A percentile compares a stretch with the other conserved stretches of the same genome.
Conservation (phyloP, 2,329 filamentous ascomycete species). For the Ceratocystiopsis brevicomis region DNA sequence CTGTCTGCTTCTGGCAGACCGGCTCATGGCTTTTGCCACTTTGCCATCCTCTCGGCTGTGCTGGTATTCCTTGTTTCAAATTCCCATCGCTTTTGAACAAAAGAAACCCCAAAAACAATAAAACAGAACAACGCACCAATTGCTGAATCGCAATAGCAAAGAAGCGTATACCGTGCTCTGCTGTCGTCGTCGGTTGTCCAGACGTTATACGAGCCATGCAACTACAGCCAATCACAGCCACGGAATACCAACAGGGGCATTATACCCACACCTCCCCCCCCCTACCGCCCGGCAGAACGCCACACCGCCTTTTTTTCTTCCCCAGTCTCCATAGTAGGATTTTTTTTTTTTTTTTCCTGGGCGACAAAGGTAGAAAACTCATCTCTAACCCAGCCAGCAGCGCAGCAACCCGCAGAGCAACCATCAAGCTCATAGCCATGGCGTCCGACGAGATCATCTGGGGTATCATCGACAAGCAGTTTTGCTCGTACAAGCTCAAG, state of each 20-base stretch:
- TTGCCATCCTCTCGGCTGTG: no score
- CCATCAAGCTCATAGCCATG: constrained; percentile 31
- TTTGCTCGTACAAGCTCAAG: constrained; percentile 91
- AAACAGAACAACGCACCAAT: no score
- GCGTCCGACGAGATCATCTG: constrained; percentile 93
- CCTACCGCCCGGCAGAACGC: constrained; percentile 1
- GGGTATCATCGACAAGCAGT: constrained; percentile 90
- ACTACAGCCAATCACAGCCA: background rate
- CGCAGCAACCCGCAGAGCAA: background rate
- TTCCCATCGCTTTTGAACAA: no score
- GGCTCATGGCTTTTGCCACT: no score
- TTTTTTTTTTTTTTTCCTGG: background rate
- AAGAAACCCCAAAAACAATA: no score
- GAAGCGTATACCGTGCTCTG: no score
- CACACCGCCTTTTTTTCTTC: background rate
- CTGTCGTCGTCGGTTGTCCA: no score
- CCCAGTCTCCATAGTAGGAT: background rate
- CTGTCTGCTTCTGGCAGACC: no score
- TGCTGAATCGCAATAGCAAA: no score
- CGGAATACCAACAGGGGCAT: background rate
- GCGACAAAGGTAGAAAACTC: background rate
- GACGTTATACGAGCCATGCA: no score
- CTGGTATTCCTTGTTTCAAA: no score
- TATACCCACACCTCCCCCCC: no score
- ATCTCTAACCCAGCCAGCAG: background rate